Base-by-base conservation (phyloP, 1,139 yeast species). In the Sugiyamaella novakii region DNA sequence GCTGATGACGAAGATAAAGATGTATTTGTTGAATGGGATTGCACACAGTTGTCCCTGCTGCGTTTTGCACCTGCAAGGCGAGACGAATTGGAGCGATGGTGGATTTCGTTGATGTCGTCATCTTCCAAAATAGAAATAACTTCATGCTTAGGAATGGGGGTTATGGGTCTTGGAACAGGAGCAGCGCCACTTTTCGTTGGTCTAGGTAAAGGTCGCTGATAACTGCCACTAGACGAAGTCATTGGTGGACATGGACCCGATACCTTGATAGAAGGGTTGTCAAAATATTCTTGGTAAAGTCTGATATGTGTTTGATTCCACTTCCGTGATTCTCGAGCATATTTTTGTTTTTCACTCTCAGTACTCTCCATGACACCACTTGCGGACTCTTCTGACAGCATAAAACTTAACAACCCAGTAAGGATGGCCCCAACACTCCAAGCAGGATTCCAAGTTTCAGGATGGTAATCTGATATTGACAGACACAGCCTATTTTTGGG, bases 361-460 rank as follows among this genome's bases (percentile, higher is more conserved):
- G 74, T 68, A 33, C 53, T 46, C 31, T 75, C 70, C 18, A 65
- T 64, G 29, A 69, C 71, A 1, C 69, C 73, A 19, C 57, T 59
- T 7, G 65, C 52, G 54, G 11, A 56, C 52, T 29, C 58, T 55
- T 14, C 29, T n/a, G 43, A 6, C 10, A 46, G 45, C 96, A 89
- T 89, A 62, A 89, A 89, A 62, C 95, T 85, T 57, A 89, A 71
- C 43, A 89, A 70, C 0, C 97, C 97, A 5, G 83, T 86, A 59
- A 89, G 73, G 18, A 89, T 89, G 0, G 96, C 87, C 22, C 87
- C 75, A 17, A 89, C 96, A 49, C 88, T 82, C 97, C 97, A 89
- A 3, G 95, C 88, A 1, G 97, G 96, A 66, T 89, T 88, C 97
- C 97, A 89, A 0, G 86, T 73, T 65, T 87, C 92, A 6, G 96